Evolutionary conservation across 257 asterid genomes (phyloP).

Genomic region (Penstemon davidsonii): DNA sequence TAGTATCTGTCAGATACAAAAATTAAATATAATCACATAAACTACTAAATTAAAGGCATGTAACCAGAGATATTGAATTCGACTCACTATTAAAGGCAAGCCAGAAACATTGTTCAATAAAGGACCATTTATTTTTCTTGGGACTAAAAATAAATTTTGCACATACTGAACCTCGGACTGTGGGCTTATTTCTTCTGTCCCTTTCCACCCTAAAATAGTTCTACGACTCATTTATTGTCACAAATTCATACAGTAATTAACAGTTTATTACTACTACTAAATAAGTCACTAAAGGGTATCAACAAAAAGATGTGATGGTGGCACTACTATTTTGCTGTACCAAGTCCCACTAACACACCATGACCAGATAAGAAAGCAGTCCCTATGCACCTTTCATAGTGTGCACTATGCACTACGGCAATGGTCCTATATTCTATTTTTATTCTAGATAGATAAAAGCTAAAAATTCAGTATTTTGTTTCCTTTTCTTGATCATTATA

Average conservation of each 20-base stretch:
- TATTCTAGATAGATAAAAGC: neutral
- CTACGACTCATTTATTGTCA: neutral
- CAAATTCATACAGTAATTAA: no score
- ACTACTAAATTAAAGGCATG: conserved; percentile 12
- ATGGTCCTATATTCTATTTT: conserved; percentile 2
- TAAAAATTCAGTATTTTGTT: no score
- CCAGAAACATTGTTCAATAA: conserved; percentile 25
- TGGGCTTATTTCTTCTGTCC: conserved; percentile 26
- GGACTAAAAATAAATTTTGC: conserved; percentile 28
- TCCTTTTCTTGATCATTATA: no score
- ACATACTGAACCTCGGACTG: conserved; percentile 24
- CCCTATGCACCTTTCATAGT: conserved; percentile 30
- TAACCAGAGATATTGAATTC: conserved; percentile 20
- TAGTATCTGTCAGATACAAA: no score
- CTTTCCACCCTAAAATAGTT: conserved; percentile 13
- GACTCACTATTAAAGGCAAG: neutral
- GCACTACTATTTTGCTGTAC: conserved; percentile 36
- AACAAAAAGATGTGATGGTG: conserved; percentile 35
- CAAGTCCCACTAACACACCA: conserved; percentile 40
- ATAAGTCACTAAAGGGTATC: conserved; percentile 9
- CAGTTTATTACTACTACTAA: neutral
- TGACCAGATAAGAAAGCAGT: conserved; percentile 36
- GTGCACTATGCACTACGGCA: conserved; percentile 16
- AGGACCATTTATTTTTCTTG: conserved; percentile 34
- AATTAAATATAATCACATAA: no score